A percentile compares a stretch with the other conserved stretches of the same genome.
Evolutionary conservation across 768 basidiomycete species (phyloP).

Genomic region (Trametes sanguinea): DNA sequence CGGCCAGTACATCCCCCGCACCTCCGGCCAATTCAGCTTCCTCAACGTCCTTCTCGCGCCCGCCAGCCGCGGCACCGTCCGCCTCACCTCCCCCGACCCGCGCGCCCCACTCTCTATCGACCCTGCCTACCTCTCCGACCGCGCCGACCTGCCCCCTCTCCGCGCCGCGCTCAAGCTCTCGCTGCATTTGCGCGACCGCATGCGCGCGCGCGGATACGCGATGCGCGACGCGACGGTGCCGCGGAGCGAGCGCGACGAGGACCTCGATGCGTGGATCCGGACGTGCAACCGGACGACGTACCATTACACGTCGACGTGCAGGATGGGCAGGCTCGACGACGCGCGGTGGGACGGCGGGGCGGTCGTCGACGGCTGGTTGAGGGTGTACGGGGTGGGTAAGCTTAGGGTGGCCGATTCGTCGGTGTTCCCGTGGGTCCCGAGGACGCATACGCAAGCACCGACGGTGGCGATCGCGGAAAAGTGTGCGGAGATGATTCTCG

Average conservation of each 20-base stretch:
- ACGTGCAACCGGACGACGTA: constrained; percentile 32
- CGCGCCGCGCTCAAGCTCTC: constrained; percentile 26
- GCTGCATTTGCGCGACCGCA: constrained; percentile 27
- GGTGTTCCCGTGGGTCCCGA: constrained; percentile 33
- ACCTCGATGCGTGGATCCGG: constrained; percentile 36
- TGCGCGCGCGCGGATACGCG: constrained; percentile 21
- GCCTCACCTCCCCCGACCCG: constrained; percentile 35
- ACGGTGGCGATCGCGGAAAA: constrained; percentile 40
- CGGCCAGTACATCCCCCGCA: neutral
- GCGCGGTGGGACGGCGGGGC: constrained; percentile 14
- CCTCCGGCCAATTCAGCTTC: constrained; percentile 23
- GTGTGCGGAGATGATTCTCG: constrained; percentile 39
- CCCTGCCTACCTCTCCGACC: constrained; percentile 32
- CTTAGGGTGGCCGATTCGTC: constrained; percentile 37
- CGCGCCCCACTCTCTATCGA: constrained; percentile 34
- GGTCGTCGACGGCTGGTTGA: constrained; percentile 45
- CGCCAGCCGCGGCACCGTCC: constrained; percentile 28
- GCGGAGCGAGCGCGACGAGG: constrained; percentile 30
- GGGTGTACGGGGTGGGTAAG: constrained; percentile 46
- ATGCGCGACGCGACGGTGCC: constrained; percentile 31
- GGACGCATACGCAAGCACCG: constrained; percentile 39
- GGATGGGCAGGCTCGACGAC: constrained; percentile 32
- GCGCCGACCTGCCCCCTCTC: constrained; percentile 31
- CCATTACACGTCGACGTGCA: constrained; percentile 41
- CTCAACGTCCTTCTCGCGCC: constrained; percentile 32